A percentile compares a stretch with the other conserved stretches of the same genome.
phyloP scores from a whole-genome alignment of 306 rosid species.

The Senna siamea region DNA sequence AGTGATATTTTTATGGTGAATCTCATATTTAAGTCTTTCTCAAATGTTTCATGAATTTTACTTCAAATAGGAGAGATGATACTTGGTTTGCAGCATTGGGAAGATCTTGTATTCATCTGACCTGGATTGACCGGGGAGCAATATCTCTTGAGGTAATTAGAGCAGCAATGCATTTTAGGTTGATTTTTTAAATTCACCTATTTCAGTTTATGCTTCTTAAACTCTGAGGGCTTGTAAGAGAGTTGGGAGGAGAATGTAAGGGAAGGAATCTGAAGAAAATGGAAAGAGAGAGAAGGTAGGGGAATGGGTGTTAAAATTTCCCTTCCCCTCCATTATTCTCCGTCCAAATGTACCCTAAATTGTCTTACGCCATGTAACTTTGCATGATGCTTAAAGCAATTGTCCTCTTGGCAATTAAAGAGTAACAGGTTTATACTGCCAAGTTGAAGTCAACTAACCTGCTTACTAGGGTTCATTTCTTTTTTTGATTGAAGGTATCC shows the following conservation, averaged over 20 bases:
- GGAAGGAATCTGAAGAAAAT: neutral
- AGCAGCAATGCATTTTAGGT: conserved; percentile 27
- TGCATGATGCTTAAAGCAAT: conserved; percentile 12
- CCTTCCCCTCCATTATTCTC: no score
- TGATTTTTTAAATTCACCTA: conserved; percentile 24
- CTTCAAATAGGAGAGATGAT: conserved; percentile 75
- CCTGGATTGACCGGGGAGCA: conserved; percentile 86
- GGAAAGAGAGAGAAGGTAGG: neutral
- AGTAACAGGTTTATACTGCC: neutral
- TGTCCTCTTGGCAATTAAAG: conserved; percentile 16
- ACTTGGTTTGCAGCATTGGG: conserved; percentile 94
- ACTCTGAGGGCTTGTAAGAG: neutral
- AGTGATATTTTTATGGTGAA: conserved; percentile 2
- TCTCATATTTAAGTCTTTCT: neutral
- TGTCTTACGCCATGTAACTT: conserved; percentile 20
- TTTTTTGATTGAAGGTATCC: conserved; percentile 15
- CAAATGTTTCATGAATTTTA: conserved; percentile 28
- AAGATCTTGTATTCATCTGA: conserved; percentile 86
- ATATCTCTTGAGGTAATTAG: conserved; percentile 83
- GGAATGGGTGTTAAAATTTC: neutral
- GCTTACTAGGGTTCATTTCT: conserved; percentile 15
- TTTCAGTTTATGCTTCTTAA: conserved; percentile 27
- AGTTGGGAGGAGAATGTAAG: neutral
- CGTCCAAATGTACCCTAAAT: neutral
- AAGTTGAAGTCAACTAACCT: conserved; percentile 26